phyloP scores from a whole-genome alignment of 2,329 filamentous ascomycete genomes.

The Nothopassalora personata region DNA sequence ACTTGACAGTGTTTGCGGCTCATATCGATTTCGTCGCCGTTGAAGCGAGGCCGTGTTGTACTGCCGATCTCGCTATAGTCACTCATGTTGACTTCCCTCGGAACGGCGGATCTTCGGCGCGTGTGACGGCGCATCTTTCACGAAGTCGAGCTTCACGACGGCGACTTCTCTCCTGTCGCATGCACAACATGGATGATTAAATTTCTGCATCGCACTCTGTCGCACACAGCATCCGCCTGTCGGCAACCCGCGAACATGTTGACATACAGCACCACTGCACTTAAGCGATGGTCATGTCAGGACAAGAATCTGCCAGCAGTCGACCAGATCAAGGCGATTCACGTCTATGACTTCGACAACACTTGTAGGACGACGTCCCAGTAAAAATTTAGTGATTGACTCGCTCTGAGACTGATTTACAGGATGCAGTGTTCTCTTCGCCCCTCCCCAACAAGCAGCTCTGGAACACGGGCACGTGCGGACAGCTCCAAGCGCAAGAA shows the following conservation, averaged over 20 bases:
- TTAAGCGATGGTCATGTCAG: conserved; percentile 79
- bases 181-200: conserved; percentile 1
- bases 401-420: conserved; percentile 13
- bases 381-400: not conserved
- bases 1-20: too few relatives aligned
- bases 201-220: not conserved
- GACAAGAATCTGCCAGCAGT: conserved; percentile 66
- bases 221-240: not conserved
- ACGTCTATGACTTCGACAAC: conserved; percentile 98
- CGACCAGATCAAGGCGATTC: conserved; percentile 68
- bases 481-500: conserved; percentile 69
- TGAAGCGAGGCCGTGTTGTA: too few relatives aligned
- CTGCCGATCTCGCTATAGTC: too few relatives aligned
- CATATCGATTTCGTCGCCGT: too few relatives aligned
- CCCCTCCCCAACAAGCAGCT: conserved; percentile 83
- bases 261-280: conserved; percentile 59
- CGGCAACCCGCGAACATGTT: conserved; percentile 4
- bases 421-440: conserved; percentile 70
- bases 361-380: conserved; percentile 57
- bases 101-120: not conserved
- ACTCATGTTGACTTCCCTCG: too few relatives aligned
- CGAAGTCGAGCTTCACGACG: not conserved
- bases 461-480: conserved; percentile 76
- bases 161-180: not conserved
- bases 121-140: not conserved